These are phyloP conservation scores for Mitragyna speciosa DNA, from an alignment of 257 asterid species.

Conservation along the genomic window DNA sequence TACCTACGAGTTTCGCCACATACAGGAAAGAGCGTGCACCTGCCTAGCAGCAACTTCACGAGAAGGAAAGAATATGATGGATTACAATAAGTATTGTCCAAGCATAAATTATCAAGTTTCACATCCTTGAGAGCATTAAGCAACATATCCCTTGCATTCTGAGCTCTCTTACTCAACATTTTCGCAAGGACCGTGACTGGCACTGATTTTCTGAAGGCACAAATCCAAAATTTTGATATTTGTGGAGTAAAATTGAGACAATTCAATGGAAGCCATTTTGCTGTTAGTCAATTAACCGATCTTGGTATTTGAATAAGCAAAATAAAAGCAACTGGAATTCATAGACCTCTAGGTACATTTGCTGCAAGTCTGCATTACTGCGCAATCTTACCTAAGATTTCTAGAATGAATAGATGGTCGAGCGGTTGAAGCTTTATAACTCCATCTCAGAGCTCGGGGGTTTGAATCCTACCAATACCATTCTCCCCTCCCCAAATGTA, in stretches of 20 bases:
- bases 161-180: conserved; percentile 31
- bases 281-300: too few species aligned
- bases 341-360: too few species aligned
- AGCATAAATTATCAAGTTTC: conserved; percentile 50
- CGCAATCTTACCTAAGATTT: too few species aligned
- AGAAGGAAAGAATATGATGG: conserved; percentile 67
- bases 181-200: conserved; percentile 44
- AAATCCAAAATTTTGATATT: conserved; percentile 47
- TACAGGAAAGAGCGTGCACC: conserved; percentile 37
- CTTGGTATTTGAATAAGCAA: not conserved
- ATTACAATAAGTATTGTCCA: conserved; percentile 81
- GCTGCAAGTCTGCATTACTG: too few species aligned
- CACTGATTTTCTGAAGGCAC: conserved; percentile 49
- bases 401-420: too few species aligned
- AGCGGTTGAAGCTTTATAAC: too few species aligned
- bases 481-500: too few species aligned
- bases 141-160: conserved; percentile 53
- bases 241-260: not conserved
- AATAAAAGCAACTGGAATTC: not conserved
- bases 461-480: too few species aligned
- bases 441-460: too few species aligned
- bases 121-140: conserved; percentile 65
- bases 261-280: not conserved
- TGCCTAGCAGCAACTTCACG: conserved; percentile 72
- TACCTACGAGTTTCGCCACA: not conserved